phyloP scores from a whole-genome alignment of 192 early-diverging fungal species.

The Entophlyctis helioformis region DNA sequence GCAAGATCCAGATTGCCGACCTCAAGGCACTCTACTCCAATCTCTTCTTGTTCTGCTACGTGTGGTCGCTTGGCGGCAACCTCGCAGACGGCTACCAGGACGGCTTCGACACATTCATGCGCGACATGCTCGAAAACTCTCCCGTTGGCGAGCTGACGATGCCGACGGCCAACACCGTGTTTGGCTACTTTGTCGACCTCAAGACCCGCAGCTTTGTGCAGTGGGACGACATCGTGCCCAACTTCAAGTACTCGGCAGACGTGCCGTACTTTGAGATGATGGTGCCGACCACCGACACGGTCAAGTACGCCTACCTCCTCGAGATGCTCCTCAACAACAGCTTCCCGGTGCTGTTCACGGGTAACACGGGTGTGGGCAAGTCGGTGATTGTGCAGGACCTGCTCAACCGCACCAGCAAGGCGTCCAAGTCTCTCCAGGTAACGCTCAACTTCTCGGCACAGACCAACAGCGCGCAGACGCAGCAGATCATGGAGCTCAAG shows the following conservation, averaged over 20 bases:
- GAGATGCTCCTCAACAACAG: constrained; percentile 30
- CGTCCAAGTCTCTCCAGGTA: constrained; percentile 28
- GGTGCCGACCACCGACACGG: constrained; percentile 44
- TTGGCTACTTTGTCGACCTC: constrained; percentile 36
- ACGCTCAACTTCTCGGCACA: constrained; percentile 48
- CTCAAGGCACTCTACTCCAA: constrained; percentile 26
- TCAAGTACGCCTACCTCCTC: constrained; percentile 44
- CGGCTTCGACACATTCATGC: constrained; percentile 38
- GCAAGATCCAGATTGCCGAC: constrained; percentile 19
- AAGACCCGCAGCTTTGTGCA: constrained; percentile 30
- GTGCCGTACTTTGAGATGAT: constrained; percentile 55
- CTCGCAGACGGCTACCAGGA: constrained; percentile 46
- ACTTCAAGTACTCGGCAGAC: constrained; percentile 36
- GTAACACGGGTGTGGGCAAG: constrained; percentile 48
- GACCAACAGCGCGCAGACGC: constrained; percentile 45
- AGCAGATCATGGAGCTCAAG: constrained; percentile 48
- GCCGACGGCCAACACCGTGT: constrained; percentile 36
- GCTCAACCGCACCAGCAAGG: constrained; percentile 28
- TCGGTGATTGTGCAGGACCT: constrained; percentile 47
- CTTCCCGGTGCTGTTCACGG: constrained; percentile 39
- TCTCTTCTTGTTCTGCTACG: constrained; percentile 45
- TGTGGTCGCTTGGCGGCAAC: constrained; percentile 47
- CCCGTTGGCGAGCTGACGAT: constrained; percentile 32
- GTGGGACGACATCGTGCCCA: constrained; percentile 46
- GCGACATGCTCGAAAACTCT: constrained; percentile 30